phyloP scores from a whole-genome alignment of 2,329 filamentous ascomycete species.

The Verticillium dahliae region DNA sequence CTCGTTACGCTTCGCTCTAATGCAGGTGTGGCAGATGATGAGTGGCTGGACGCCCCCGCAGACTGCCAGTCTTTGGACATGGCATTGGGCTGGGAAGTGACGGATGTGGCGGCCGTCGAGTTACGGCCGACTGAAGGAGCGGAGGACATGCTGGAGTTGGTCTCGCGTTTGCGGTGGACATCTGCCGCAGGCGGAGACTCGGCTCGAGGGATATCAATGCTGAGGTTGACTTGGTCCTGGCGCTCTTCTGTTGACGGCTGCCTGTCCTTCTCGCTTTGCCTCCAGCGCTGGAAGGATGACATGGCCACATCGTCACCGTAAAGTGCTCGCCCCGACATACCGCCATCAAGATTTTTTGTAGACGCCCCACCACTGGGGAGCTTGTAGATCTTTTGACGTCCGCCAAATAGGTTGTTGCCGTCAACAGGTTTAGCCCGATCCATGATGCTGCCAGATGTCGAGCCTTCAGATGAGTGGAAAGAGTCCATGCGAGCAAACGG shows the following conservation, averaged over 20 bases:
- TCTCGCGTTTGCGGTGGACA: conserved; percentile 73
- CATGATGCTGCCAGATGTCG: conserved; percentile 68
- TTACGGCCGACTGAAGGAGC: conserved; percentile 60
- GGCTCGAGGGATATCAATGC: conserved; percentile 24
- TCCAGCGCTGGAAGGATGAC: conserved; percentile 77
- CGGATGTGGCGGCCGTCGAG: conserved; percentile 84
- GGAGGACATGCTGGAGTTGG: conserved; percentile 77
- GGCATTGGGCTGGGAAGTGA: conserved; percentile 63
- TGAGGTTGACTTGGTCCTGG: conserved; percentile 27
- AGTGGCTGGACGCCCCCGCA: conserved; percentile 27
- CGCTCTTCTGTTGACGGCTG: conserved; percentile 32
- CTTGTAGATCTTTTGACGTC: conserved; percentile 91
- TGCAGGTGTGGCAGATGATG: conserved; percentile 27
- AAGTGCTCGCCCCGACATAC: conserved; percentile 59
- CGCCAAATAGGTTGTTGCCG: conserved; percentile 90
- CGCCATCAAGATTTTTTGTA: conserved; percentile 26
- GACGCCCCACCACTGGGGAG: conserved; percentile 37
- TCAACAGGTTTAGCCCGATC: conserved; percentile 73
- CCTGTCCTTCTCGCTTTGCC: conserved; percentile 52
- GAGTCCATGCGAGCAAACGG: conserved; percentile 56
- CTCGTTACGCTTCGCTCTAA: conserved; percentile 64
- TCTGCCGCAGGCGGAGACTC: conserved; percentile 53
- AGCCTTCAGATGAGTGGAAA: conserved; percentile 60
- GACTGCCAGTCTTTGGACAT: conserved; percentile 46
- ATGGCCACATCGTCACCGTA: conserved; percentile 83